These are phyloP conservation scores for Plantago major DNA, from an alignment of 257 asterid species.

Conservation along the genomic window DNA sequence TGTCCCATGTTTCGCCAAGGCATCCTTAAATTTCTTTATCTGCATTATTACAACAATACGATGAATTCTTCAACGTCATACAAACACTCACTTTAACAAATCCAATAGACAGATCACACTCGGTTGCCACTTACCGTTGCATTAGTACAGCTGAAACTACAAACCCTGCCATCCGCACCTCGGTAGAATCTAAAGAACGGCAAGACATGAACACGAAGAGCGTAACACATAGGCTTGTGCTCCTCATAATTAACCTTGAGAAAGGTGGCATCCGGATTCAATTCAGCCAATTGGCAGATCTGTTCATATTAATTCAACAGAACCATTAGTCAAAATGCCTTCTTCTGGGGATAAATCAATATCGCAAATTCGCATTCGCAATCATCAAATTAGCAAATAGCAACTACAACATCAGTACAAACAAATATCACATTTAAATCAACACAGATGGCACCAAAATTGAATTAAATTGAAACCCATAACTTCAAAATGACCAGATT, in stretches of 20 bases:
- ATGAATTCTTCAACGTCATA: not conserved
- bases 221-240: conserved; percentile 68
- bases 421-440: too few relatives aligned
- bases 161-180: conserved; percentile 69
- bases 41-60: conserved; percentile 19
- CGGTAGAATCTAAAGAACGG: conserved; percentile 89
- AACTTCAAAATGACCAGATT: too few relatives aligned
- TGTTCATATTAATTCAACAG: conserved; percentile 21
- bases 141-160: conserved; percentile 94
- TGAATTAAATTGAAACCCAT: too few relatives aligned
- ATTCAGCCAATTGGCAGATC: conserved; percentile 88
- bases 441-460: too few relatives aligned
- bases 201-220: conserved; percentile 69
- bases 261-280: conserved; percentile 58
- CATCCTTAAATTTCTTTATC: conserved; percentile 93
- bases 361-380: too few relatives aligned
- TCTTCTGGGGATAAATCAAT: too few relatives aligned
- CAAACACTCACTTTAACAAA: not conserved
- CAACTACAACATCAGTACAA: too few relatives aligned
- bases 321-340: not conserved
- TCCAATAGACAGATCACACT: not conserved
- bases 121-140: conserved; percentile 59
- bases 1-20: conserved; percentile 66
- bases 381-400: too few relatives aligned
- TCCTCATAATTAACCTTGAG: conserved; percentile 81